Base-by-base conservation (phyloP, 108 stramenopile species). In the Cyclotella atomus region DNA sequence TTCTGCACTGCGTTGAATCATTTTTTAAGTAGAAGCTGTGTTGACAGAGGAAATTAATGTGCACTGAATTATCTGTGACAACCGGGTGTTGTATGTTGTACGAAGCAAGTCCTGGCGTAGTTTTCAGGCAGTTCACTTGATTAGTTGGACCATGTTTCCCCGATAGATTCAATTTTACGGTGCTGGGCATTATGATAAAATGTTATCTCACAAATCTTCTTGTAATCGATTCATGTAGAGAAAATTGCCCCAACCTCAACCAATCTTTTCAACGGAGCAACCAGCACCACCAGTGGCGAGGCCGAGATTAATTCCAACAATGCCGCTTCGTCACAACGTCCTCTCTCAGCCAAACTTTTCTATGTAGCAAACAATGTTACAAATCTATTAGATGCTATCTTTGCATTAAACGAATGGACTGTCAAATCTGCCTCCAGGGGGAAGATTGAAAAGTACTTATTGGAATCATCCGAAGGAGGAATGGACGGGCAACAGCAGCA, bases 371-470 rank as follows among this genome's bases (percentile, higher is more conserved):
- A 10, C 20, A 23, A 50, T 35, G 65, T 67, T 2, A 30, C 65
- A 16, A 29, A 67, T 20, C 34, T 67, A 4, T 10, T 50, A 6
- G 65, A 67, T 67, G 65, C 65, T 8, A 52, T 67, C 30, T 67
- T 53, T 53, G 65, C 65, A 17, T 53, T 67, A 43, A 67, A 16
- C 19, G 65, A 67, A 38, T 67, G 65, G 65, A 35, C 50, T 14
- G 28, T 38, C 32, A 67, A 67, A 20, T 17, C 65, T 20, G 65
- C 65, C 3, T 67, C 65, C 4, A 17, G 50, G 12, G 50, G 21
- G 20, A 43, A 67, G 2, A 25, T 67, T 3, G 50, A 35, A 35
- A 17, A 21, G 14, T 67, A 53, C 33, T 67, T 67, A 7, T 53
- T 67, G 27, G 65, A 67, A 3, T 6, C 19, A 12, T n/a, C n/a